Base-by-base conservation (phyloP, 352 stramenopile genomes). In the Globisporangium nunn region DNA sequence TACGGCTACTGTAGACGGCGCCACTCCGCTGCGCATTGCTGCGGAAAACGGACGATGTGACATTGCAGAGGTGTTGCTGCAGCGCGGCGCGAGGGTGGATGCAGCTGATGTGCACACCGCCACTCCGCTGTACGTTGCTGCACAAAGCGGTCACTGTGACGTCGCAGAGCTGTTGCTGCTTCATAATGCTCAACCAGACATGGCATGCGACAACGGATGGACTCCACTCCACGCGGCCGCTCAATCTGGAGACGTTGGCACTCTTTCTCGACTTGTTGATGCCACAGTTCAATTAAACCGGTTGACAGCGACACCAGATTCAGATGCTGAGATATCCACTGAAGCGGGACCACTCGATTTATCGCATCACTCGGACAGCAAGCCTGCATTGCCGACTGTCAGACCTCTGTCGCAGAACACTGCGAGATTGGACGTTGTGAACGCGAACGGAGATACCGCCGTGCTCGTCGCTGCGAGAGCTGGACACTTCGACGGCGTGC, bases 51-150 rank as follows among this genome's bases (percentile, higher is more conserved):
- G n/a, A n/a, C n/a, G n/a, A n/a, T n/a, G n/a, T n/a, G 23, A 23
- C 23, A 23, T 23, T 23, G 23, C 23, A 23, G 23, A 23, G 33
- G 3, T 37, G 2, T 8, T 37, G 33, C 10, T 23, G 23, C 23
- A 23, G 1, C 23, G 3, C 10, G 3, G 33, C 2, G 33, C 33
- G 10, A 37, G 33, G 3, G 33, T 37, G 33, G 3, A 37, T 8
- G 6, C 6, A 8, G 33, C 33, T 5, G 8, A 2, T 5, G 33
- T 11, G 3, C 6, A 37, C 10, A 4, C 6, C 10, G 33, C 33
- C 2, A 82, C 67, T 29, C 61, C 72, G 29, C 55, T 85, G 35
- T 70, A 82, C 41, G 66, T 78, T 28, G 72, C 74, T 33, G 69
- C 72, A 8, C 29, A 60, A 23, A 67, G 73, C 30, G 72, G 70